Conservation (phyloP, 306 rosid species). For the Vicia faba region DNA sequence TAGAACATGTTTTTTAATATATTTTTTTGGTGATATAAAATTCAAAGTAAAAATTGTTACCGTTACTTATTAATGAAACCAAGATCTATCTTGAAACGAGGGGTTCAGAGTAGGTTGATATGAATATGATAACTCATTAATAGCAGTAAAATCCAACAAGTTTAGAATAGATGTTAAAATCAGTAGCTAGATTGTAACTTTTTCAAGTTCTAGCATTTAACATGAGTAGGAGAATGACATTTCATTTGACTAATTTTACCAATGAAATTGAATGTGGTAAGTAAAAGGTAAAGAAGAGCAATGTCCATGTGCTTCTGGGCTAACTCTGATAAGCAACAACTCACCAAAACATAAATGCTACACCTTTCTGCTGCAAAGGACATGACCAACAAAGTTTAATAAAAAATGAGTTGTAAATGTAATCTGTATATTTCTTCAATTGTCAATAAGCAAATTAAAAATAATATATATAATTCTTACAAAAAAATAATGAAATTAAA, state of each 20-base stretch:
- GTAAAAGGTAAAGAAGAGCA: constrained; percentile 20
- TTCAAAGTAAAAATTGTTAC: background rate
- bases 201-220: background rate
- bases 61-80: constrained; percentile 15
- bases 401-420: constrained; percentile 39
- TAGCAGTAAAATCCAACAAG: background rate
- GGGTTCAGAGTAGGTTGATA: constrained; percentile 1
- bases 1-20: background rate
- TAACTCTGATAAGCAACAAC: constrained; percentile 44
- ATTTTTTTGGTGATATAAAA: background rate
- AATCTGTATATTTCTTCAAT: background rate
- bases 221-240: constrained; percentile 31
- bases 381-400: constrained; percentile 27
- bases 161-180: constrained; percentile 10
- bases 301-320: constrained; percentile 45
- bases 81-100: constrained; percentile 8
- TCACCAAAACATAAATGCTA: constrained; percentile 41
- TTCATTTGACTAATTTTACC: constrained; percentile 31
- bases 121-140: background rate
- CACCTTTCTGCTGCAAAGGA: constrained; percentile 42
- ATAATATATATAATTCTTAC: background rate
- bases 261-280: constrained; percentile 17
- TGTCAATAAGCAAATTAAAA: background rate
- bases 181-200: constrained; percentile 36
- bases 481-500: background rate